phyloP scores from a whole-genome alignment of 2,329 filamentous ascomycete species.

The Ustilaginoidea virens region DNA sequence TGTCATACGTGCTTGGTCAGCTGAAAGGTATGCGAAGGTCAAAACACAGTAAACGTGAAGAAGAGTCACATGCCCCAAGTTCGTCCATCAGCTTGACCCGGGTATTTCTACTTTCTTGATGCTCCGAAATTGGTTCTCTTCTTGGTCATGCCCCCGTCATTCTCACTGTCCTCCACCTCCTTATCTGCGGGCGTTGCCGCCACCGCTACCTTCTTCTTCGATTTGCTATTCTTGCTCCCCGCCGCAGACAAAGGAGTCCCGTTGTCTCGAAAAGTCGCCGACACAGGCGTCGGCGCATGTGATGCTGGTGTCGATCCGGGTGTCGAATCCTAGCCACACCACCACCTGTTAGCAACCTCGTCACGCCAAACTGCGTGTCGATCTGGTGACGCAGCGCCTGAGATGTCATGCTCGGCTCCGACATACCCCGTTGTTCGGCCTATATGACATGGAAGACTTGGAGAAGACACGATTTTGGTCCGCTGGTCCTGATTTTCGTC shows the following conservation, averaged over 20 bases:
- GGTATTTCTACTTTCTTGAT: conserved; percentile 36
- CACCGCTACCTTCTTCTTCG: conserved; percentile 28
- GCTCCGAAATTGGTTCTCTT: conserved; percentile 44
- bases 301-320: conserved; percentile 28
- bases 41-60: no score
- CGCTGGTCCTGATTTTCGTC: conserved; percentile 47
- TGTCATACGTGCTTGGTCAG: no score
- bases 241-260: conserved; percentile 39
- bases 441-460: conserved; percentile 46
- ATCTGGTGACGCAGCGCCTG: no score
- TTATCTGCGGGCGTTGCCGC: conserved; percentile 8
- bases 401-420: not conserved
- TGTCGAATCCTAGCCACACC: conserved; percentile 22
- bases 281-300: conserved; percentile 38
- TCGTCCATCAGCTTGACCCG: no score
- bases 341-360: not conserved
- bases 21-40: no score
- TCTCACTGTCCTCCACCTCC: conserved; percentile 41
- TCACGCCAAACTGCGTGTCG: no score
- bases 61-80: no score
- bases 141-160: conserved; percentile 35
- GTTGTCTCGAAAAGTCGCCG: conserved; percentile 34
- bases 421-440: conserved; percentile 24
- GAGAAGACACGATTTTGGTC: conserved; percentile 66
- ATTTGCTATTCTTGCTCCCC: conserved; percentile 32